These are phyloP conservation scores for Candida argentea DNA, from an alignment of 805 yeast genomes.

Conservation along the genomic window DNA sequence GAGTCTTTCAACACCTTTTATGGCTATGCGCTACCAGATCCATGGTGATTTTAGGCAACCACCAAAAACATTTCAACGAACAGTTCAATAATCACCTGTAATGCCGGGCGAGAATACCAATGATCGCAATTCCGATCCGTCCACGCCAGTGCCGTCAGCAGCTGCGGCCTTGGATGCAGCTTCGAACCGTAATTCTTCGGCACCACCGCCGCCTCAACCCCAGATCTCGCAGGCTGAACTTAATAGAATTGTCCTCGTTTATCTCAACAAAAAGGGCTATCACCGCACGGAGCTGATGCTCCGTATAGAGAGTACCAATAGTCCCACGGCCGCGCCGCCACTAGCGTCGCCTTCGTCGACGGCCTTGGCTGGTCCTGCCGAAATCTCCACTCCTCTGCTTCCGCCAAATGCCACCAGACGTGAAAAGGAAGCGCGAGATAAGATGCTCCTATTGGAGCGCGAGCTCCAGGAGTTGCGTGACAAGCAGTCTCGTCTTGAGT, in stretches of 20 bases:
- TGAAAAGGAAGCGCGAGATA: constrained; percentile 20
- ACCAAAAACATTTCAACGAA: too few relatives aligned
- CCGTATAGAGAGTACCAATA: constrained; percentile 71
- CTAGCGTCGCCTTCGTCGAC: constrained; percentile 38
- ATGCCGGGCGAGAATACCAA: too few relatives aligned
- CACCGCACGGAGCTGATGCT: constrained; percentile 91
- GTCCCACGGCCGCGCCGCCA: constrained; percentile 41
- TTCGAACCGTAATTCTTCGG: constrained; percentile 9
- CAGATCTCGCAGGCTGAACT: constrained; percentile 77
- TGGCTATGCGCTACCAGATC: too few relatives aligned
- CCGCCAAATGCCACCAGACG: constrained; percentile 6
- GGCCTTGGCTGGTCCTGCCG: constrained; percentile 23
- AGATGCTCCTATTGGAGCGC: constrained; percentile 16
- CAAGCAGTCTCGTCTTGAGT: constrained; percentile 21
- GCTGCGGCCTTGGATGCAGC: constrained; percentile 4
- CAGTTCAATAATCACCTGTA: too few relatives aligned
- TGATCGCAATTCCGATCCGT: too few relatives aligned
- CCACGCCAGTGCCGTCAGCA: constrained; percentile 1
- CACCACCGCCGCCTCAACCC: too few relatives aligned
- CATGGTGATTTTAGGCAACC: too few relatives aligned
- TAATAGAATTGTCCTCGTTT: constrained; percentile 86
- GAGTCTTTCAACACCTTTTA: too few relatives aligned
- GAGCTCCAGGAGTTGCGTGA: constrained; percentile 29
- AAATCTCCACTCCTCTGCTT: constrained; percentile 4
- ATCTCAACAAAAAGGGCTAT: constrained; percentile 87